Conservation (phyloP, 2,329 filamentous ascomycete genomes). For the Xylariaceae sp. region DNA sequence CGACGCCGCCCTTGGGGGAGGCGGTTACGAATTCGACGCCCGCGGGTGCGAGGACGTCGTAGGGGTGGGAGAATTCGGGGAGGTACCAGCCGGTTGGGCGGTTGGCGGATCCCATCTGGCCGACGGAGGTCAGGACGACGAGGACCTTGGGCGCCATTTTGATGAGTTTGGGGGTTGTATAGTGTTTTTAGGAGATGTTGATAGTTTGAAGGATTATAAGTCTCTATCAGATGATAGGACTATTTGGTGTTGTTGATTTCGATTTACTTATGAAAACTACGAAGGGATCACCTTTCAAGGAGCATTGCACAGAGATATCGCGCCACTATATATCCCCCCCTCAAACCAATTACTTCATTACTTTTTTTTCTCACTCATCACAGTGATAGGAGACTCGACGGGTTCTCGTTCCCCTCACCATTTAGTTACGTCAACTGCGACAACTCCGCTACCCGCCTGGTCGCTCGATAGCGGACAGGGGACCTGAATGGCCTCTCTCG, state of each 20-base stretch:
- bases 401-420: not conserved
- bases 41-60: slow-evolving; percentile 48
- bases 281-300: not conserved
- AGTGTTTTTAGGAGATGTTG: too few species aligned
- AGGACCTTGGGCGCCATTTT: slow-evolving; percentile 57
- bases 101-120: slow-evolving; percentile 44
- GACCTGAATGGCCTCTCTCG: not conserved
- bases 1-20: slow-evolving; percentile 56
- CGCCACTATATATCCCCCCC: not conserved
- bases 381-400: not conserved
- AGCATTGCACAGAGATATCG: not conserved
- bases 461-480: not conserved
- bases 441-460: not conserved
- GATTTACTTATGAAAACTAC: not conserved
- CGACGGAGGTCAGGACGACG: slow-evolving; percentile 63
- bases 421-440: not conserved
- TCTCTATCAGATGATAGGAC: not conserved
- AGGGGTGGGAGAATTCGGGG: slow-evolving; percentile 61
- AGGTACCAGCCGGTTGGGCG: slow-evolving; percentile 67
- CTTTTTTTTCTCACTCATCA: not conserved
- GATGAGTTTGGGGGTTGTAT: not conserved
- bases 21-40: slow-evolving; percentile 53
- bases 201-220: too few species aligned
- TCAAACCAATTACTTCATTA: not conserved
- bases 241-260: not conserved